Base-by-base conservation (phyloP, 192 early-diverging fungal genomes). In the Obelidium mucronatum region DNA sequence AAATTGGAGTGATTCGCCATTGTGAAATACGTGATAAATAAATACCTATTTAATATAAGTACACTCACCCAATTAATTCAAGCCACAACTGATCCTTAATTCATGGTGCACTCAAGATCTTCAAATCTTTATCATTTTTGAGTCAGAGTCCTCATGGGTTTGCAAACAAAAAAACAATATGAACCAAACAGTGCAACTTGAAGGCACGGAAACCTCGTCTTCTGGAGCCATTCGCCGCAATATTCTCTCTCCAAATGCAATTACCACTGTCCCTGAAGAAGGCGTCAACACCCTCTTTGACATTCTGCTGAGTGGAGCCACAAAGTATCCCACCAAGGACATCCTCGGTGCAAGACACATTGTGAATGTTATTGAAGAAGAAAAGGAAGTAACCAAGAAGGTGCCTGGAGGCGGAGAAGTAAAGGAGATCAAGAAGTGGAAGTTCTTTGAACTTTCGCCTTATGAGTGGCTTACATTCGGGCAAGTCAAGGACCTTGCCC, bases 341-440 rank as follows among this genome's bases (percentile, higher is more conserved):
- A 59, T 62, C 8, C 42, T 72, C 33, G 69, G 69, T 22, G 33
- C 24, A 51, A 51, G 69, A 13, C 26, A 11, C 24, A 15, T 58
- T 35, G 52, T 72, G 51, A 44, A 36, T 8, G 35, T 72, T 28
- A 69, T 93, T 65, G 87, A 92, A 76, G 94, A 95, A 75, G 89
- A 91, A 66, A 95, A 95, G 83, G 80, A 87, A 60, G 81, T 91
- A 37, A 90, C 77, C 28, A 92, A 91, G 77, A 62, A 70, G 53
- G 54, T 79, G 13, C 51, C 52, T 54, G 76, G 26, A 48, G 91
- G 91, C 51, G 77, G 81, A 51, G 84, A 87, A 75, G 80, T 77
- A 33, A 87, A 82, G 53, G 89, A 92, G 74, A 91, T 77, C 63
- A 96, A 96, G 81, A 90, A 62, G 30, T 94, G 93, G 94, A 37